Base-by-base conservation (phyloP, 1,284 basidiomycete genomes). In the Vanrija sp. region DNA sequence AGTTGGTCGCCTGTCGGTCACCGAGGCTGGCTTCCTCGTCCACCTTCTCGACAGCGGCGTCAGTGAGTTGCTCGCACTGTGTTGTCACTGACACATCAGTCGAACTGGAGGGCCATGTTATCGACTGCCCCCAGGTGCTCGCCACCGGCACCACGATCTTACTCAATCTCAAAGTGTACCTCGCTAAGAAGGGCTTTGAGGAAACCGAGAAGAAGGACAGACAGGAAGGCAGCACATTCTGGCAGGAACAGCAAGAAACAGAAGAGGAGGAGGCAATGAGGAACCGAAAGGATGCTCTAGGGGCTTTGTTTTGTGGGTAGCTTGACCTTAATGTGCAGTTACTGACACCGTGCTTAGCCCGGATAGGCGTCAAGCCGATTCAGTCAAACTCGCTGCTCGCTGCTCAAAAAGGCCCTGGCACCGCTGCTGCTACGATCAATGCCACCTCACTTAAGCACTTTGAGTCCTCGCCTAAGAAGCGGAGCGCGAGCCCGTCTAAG, bases 221-320 rank as follows among this genome's bases (percentile, higher is more conserved):
- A 26, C 54, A 60, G 23, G 65, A 66, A 19, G 52, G 52, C 29
- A 46, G 63, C 45, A 63, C 67, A 3, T 76, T 73, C 51, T 77
- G 74, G 74, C 71, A 75, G 46, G 72, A 75, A 44, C 73, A 76
- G 51, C 69, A 72, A 45, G 75, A 77, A 59, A 75, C 75, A 0
- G 64, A 53, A 9, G 72, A 71, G 34, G 74, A 77, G 46, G 68
- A 74, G 52, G 71, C 69, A 6, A 74, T 77, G 73, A 55, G 75
- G 18, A 67, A 68, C 52, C 57, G 75, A 18, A 77, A 77, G 56
- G 72, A 74, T 49, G 69, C 74, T 8, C 55, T 77, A 6, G 72
- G 68, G 6, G 46, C 65, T 3, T 52, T 77, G 12, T 77, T 77
- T 57, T 64, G 74, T 74, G 51, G 54, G 71, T 50, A 21, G 4